phyloP scores from a whole-genome alignment of 768 basidiomycete genomes.

The Psilocybe cubensis region DNA sequence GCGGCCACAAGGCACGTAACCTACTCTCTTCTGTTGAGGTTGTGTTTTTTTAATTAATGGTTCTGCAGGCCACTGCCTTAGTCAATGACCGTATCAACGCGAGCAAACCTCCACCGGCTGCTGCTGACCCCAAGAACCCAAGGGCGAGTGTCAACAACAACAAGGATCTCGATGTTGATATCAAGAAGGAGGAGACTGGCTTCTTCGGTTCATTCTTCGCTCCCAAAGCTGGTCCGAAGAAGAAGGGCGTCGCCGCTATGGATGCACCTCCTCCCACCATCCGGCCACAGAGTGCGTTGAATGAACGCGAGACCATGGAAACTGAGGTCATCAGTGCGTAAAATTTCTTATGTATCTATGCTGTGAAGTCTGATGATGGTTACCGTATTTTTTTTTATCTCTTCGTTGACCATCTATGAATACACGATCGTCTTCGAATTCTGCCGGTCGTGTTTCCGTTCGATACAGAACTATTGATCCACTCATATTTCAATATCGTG shows the following conservation, averaged over 20 bases:
- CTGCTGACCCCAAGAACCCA: constrained; percentile 69
- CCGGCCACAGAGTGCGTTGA: constrained; percentile 88
- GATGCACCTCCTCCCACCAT: constrained; percentile 84
- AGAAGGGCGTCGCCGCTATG: constrained; percentile 56
- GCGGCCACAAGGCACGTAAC: constrained; percentile 78
- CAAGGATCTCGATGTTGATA: constrained; percentile 91
- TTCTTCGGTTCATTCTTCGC: constrained; percentile 98
- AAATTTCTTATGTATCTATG: not conserved
- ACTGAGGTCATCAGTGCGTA: constrained; percentile 98
- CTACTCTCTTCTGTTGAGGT: not conserved
- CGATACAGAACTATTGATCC: constrained; percentile 83
- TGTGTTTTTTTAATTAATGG: constrained; percentile 6
- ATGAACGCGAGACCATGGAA: constrained; percentile 96
- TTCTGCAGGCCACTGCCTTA: constrained; percentile 78
- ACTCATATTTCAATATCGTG: constrained; percentile 97
- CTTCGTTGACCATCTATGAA: not conserved
- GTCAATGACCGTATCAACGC: constrained; percentile 83
- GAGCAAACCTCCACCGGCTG: constrained; percentile 60
- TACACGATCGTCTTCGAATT: not conserved
- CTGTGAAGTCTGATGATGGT: not conserved
- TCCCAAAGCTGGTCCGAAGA: constrained; percentile 58
- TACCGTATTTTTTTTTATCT: not conserved
- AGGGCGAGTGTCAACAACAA: constrained; percentile 83
- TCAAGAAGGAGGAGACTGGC: constrained; percentile 85
- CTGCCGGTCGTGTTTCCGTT: not conserved